A percentile compares a stretch with the other conserved stretches of the same genome.
Conservation (phyloP, 2,329 filamentous ascomycete genomes). For the Pochonia chlamydosporia region DNA sequence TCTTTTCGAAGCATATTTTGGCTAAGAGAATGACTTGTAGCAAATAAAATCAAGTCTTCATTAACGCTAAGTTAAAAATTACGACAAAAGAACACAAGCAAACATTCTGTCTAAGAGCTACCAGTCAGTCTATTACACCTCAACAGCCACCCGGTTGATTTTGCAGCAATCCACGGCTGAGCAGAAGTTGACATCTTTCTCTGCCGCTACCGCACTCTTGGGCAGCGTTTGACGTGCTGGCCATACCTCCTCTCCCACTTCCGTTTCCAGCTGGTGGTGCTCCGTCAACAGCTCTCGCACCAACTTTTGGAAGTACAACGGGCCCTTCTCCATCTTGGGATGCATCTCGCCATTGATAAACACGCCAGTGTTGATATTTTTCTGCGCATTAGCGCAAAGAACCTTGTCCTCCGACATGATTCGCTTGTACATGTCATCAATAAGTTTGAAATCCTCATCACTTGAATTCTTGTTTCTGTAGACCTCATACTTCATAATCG, state of each 20-base stretch:
- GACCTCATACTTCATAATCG: constrained; percentile 56
- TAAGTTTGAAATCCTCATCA: constrained; percentile 51
- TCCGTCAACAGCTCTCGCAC: constrained; percentile 42
- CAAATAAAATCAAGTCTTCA: background rate
- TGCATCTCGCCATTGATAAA: constrained; percentile 60
- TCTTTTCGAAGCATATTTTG: no score
- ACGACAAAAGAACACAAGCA: background rate
- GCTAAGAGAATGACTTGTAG: no score
- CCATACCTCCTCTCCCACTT: constrained; percentile 42
- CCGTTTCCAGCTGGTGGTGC: constrained; percentile 41
- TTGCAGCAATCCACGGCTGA: constrained; percentile 27
- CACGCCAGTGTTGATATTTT: constrained; percentile 55
- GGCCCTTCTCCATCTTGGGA: constrained; percentile 53
- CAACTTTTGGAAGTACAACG: constrained; percentile 49
- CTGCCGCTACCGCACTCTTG: constrained; percentile 16
- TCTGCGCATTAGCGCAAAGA: constrained; percentile 53
- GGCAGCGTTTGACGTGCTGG: constrained; percentile 37
- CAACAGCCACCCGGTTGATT: constrained; percentile 12
- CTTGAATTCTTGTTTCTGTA: constrained; percentile 55
- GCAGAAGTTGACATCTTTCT: constrained; percentile 27
- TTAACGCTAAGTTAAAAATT: background rate
- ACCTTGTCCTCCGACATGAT: constrained; percentile 61
- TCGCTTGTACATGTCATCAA: constrained; percentile 56
- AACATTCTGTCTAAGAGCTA: background rate
- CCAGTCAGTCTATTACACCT: background rate